These are phyloP conservation scores for Epichloe elymi DNA, from an alignment of 2,329 filamentous ascomycete species.

Conservation along the genomic window DNA sequence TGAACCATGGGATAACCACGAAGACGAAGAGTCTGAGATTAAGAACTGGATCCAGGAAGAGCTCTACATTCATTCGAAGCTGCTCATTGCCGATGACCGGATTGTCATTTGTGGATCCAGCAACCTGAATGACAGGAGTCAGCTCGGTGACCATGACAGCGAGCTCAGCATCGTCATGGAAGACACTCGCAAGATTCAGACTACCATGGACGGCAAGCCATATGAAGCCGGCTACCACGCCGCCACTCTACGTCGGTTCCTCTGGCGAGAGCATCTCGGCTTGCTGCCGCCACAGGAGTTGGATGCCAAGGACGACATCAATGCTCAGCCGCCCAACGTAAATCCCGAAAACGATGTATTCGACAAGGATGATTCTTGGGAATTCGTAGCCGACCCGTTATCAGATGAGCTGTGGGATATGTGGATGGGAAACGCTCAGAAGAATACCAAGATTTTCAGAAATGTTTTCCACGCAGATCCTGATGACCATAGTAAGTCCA, in stretches of 20 bases:
- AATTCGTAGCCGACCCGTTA: constrained; percentile 59
- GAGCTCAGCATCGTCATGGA: constrained; percentile 86
- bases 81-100: constrained; percentile 78
- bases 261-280: constrained; percentile 87
- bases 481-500: constrained; percentile 58
- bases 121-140: constrained; percentile 85
- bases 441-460: constrained; percentile 63
- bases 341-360: constrained; percentile 51
- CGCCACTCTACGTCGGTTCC: constrained; percentile 62
- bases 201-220: constrained; percentile 64
- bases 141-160: constrained; percentile 79
- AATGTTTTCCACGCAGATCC: constrained; percentile 80
- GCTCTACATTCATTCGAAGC: constrained; percentile 86
- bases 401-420: constrained; percentile 50
- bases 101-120: constrained; percentile 75
- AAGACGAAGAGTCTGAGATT: constrained; percentile 59
- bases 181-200: constrained; percentile 58
- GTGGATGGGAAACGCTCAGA: constrained; percentile 57
- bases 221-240: constrained; percentile 74
- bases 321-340: constrained; percentile 58
- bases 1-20: constrained; percentile 60
- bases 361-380: constrained; percentile 47
- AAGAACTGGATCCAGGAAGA: constrained; percentile 91
- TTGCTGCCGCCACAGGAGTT: constrained; percentile 61
- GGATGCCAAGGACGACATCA: constrained; percentile 53